Evolutionary conservation across 345 rosid species (phyloP), one percentile per base, ranked within the genome.

Genomic region (Eucalyptus melliodora): DNA sequence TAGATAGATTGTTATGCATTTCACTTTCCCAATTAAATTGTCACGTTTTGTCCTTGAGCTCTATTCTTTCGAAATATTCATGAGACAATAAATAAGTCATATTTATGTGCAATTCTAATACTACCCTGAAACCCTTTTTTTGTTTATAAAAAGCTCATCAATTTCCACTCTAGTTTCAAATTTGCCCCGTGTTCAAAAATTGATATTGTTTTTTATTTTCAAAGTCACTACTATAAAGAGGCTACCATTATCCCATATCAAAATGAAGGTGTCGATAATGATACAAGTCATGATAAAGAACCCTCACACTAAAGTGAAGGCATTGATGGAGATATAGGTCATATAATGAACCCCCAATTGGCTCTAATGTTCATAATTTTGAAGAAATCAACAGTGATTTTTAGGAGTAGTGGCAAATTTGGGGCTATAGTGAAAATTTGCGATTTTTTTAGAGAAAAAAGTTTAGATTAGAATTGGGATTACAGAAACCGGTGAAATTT

Each of bases 221-320:
- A 1, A 69, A 69, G 34, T 4, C 37, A 67, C 16, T 8, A 3
- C 31, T 9, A 67, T 67, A 17, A 9, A 9, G 23, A 34, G 12
- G 2, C 11, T 16, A 16, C 0, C 3, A 2, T 69, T 16, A 14
- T 34, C 11, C 1, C 7, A 3, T 14, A 31, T 2, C 12, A 15
- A n/a, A 8, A 16, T 16, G 21, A 31, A 34, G 34, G 2, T 16
- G 80, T 67, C 0, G 31, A 13, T 62, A 16, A 30, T 27, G 16
- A 65, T 15, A 8, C 2, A 1, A 30, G 72, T 62, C n/a, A 2
- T 62, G 19, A 14, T 62, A 62, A 30, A 14, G 37, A 65, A n/a
- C 16, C 51, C 51, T n/a, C 51, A 50, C 51, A 50, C 51, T 50
- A 50, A 14, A 50, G 51, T 14, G 51, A 50, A 50, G 51, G 6